Evolutionary conservation across 1,284 basidiomycete species (phyloP), one percentile per base, ranked within the genome.

Genomic region (Cronartium quercuum): DNA sequence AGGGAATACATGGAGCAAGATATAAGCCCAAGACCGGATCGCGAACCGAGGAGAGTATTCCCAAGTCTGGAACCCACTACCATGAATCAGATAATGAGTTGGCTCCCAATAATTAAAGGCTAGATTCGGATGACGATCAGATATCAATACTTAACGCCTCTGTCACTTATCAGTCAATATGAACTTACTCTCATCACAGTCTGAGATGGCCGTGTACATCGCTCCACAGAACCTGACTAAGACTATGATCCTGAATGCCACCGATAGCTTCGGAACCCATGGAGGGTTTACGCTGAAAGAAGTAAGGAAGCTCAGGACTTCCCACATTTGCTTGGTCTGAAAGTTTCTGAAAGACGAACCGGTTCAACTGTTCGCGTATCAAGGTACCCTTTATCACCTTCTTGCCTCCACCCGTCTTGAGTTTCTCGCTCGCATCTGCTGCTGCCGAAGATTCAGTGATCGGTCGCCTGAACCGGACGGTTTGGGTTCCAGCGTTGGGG

Each of bases 51-150:
- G 94, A 10, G 94, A 91, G 6, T 92, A 89, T 81, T 98, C 96
- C 96, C 96, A 98, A 0, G 96, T 98, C 83, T 98, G 94, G 82
- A 98, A 98, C 6, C 91, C 92, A 78, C 88, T 85, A 38, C 91
- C 91, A 77, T 88, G 84, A 77, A 88, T 86, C 68, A 94, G 84
- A 82, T 94, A 93, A 82, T 98, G 95, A 41, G 98, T 84, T 29
- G 96, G 95, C 81, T 98, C 96, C 92, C 92, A 98, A 83, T 97
- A 98, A 83, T 98, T 98, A 86, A 90, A 98, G 12, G 95, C 94
- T 96, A 77, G n/a, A 47, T 64, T 41, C 21, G 41, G 38, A 57
- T 24, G 1, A 44, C 4, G 6, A 75, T 29, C 44, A 34, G 65
- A 9, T 6, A 44, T 10, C n/a, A 10, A 63, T 18, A n/a, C 3